Evolutionary conservation across 768 basidiomycete genomes (phyloP).

Genomic region (Trametes sanguinea): DNA sequence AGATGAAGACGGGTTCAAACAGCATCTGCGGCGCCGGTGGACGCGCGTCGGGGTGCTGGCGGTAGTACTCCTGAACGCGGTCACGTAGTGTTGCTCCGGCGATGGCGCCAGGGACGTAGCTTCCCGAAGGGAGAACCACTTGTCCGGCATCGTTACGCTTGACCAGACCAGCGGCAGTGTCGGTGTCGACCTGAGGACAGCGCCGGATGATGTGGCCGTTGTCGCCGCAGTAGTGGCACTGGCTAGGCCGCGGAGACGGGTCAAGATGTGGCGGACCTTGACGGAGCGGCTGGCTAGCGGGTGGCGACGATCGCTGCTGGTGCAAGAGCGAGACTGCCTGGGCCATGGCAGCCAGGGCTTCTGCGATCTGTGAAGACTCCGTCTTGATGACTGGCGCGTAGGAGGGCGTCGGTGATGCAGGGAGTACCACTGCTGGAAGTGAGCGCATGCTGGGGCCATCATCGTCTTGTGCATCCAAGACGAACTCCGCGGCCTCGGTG

Average conservation of each 20-base stretch:
- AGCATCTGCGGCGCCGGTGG: neutral
- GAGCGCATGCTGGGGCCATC: neutral
- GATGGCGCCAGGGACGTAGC: conserved; percentile 26
- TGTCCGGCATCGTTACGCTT: conserved; percentile 29
- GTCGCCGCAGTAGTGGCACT: conserved; percentile 29
- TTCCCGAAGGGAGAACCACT: conserved; percentile 29
- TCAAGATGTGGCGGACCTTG: neutral
- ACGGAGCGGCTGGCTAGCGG: neutral
- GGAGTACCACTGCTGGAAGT: neutral
- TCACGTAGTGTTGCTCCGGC: conserved; percentile 7
- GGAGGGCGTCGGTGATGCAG: too few species aligned
- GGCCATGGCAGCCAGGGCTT: neutral
- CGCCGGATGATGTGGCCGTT: conserved; percentile 30
- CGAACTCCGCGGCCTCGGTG: conserved; percentile 27
- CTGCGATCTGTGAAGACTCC: neutral
- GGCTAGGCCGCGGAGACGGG: neutral
- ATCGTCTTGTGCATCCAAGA: conserved; percentile 11
- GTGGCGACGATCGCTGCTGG: too few species aligned
- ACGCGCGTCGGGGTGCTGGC: neutral
- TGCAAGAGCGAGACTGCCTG: neutral
- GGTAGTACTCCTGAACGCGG: conserved; percentile 8
- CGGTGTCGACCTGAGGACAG: conserved; percentile 25
- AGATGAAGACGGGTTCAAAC: neutral
- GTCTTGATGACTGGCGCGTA: too few species aligned
- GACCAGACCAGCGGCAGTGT: conserved; percentile 20